Base-by-base conservation (phyloP, 257 asterid genomes). In the Solanum pimpinellifolium region DNA sequence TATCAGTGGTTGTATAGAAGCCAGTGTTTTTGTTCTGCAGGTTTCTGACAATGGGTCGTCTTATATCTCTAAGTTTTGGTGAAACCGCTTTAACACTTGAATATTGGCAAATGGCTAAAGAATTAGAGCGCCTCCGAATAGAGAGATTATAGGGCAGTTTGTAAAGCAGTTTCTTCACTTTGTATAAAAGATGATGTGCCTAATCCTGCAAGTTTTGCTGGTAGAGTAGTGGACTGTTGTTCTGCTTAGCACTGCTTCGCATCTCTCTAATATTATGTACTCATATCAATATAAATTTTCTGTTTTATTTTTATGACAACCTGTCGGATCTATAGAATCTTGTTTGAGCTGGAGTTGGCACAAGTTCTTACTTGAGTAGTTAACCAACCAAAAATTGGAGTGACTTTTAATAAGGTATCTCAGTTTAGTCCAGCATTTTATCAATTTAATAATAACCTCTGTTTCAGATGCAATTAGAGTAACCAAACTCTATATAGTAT, bases 101-200 rank as follows among this genome's bases (percentile, higher is more conserved):
- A 80, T 99, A 95, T 86, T 97, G 99, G 99, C 93, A 95, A 88
- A 93, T 93, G 98, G 99, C 94, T 85, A 95, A 92, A 91, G 96
- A 97, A 86, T 93, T 97, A 29, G 99, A 95, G 92, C 89, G 91
- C 74, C 92, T 94, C 13, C 81, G 97, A 59, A 92, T 88, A 88
- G 98, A 93, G 91, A 91, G 98, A 86, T 87, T 94, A 37, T 86
- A 62, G n/a, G 91, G 89, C 47, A 88, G 83, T 73, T 31, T 70
- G 81, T 89, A 83, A 83, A 81, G 69, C 31, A n/a, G 78, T 72
- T 46, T 56, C 46, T 46, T 49, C 66, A 78, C 65, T 4, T 23
- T 27, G 84, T 78, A 80, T 29, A 47, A 46, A 80, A 80, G 65
- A 25, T 77, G 83, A 76, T 7, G 83, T 77, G 42, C 84, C 27